phyloP scores from a whole-genome alignment of 345 rosid species.

The Cardamine occulta region DNA sequence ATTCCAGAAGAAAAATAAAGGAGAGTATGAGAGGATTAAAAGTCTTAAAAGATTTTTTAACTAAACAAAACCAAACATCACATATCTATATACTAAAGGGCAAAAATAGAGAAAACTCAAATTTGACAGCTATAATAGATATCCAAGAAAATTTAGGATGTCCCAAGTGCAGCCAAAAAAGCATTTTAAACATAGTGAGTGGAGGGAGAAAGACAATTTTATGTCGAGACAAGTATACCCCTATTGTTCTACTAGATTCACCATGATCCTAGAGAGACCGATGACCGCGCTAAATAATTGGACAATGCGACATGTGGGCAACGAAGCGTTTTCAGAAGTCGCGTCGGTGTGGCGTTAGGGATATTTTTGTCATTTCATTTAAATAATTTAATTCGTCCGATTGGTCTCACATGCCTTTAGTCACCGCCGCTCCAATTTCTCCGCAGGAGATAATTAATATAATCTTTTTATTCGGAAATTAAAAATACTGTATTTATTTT shows the following conservation, averaged over 20 bases:
- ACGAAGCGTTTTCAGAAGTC: slow-evolving; percentile 23
- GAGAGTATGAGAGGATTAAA: slow-evolving; percentile 1
- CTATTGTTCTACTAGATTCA: not conserved
- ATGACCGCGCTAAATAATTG: slow-evolving; percentile 27
- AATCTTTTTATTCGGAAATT: not conserved
- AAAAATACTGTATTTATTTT: not conserved
- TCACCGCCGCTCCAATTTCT: slow-evolving; percentile 40
- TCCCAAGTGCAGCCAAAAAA: slow-evolving; percentile 35
- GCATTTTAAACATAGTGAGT: slow-evolving; percentile 12
- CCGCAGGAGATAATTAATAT: not conserved
- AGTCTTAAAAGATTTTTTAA: not conserved
- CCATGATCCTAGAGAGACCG: slow-evolving; percentile 17
- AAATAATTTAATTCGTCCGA: not conserved
- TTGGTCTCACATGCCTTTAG: slow-evolving; percentile 41
- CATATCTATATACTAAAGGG: not conserved
- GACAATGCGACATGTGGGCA: slow-evolving; percentile 33
- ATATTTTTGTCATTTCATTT: not conserved
- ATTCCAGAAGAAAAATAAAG: not conserved
- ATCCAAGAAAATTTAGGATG: slow-evolving; percentile 26
- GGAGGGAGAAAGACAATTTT: slow-evolving; percentile 28
- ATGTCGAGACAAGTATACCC: slow-evolving; percentile 20
- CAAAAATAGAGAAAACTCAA: not conserved
- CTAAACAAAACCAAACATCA: not conserved
- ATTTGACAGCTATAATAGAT: slow-evolving; percentile 28
- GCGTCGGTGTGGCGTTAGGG: slow-evolving; percentile 40